A percentile compares a stretch with the other conserved stretches of the same genome.
Conservation (phyloP, 352 stramenopile species). For the Blastocystis sp. region DNA sequence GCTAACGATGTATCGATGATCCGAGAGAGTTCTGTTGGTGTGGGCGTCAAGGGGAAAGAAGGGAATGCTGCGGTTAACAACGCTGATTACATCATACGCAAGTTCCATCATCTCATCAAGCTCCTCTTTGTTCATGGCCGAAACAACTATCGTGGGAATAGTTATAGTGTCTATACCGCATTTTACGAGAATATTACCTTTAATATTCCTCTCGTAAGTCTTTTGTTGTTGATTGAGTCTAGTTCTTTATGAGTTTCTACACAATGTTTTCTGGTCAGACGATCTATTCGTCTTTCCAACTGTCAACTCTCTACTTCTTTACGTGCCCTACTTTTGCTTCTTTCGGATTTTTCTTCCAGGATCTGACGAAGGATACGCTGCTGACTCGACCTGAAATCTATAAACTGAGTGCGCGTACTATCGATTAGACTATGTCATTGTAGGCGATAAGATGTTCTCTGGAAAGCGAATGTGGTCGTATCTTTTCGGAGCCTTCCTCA, state of each 20-base stretch:
- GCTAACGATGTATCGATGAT: constrained; percentile 99
- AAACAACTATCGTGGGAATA: constrained; percentile 94
- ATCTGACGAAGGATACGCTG: constrained; percentile 31
- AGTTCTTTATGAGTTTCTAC: constrained; percentile 84
- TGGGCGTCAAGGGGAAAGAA: constrained; percentile 95
- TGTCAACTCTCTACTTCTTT: constrained; percentile 51
- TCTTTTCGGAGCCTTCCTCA: constrained; percentile 11
- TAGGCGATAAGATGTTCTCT: constrained; percentile 53
- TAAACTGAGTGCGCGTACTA: neutral
- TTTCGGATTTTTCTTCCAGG: constrained; percentile 56
- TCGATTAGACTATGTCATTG: neutral
- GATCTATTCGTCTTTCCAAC: constrained; percentile 57
- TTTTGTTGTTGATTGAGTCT: neutral
- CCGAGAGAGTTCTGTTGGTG: constrained; percentile 91
- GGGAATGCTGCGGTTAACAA: constrained; percentile 95
- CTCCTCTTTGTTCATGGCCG: constrained; percentile 80
- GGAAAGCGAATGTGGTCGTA: constrained; percentile 24
- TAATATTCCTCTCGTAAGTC: constrained; percentile 69
- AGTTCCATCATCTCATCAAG: constrained; percentile 75
- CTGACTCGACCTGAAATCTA: constrained; percentile 30
- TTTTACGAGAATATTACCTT: constrained; percentile 99
- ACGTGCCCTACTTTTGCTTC: constrained; percentile 38
- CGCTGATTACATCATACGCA: constrained; percentile 92
- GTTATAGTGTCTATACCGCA: constrained; percentile 87
- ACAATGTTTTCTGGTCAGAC: constrained; percentile 81